Evolutionary conservation across 2,329 filamentous ascomycete genomes (phyloP).

Genomic region (Biscogniauxia sp.): DNA sequence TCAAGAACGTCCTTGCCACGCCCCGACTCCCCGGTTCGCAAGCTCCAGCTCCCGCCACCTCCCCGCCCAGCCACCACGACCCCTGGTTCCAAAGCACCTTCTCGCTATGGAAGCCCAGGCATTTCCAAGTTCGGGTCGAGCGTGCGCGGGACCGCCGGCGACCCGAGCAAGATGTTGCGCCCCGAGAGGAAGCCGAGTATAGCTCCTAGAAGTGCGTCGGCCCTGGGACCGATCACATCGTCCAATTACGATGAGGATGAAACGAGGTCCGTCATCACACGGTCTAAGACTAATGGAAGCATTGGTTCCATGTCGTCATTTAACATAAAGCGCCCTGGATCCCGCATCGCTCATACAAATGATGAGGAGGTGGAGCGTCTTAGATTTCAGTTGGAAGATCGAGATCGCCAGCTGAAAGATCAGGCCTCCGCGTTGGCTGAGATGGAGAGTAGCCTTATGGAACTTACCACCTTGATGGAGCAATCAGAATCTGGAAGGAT

Average conservation of each 20-base stretch:
- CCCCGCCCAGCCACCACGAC: slow-evolving; percentile 57
- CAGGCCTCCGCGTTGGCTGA: slow-evolving; percentile 80
- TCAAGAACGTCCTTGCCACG: slow-evolving; percentile 77
- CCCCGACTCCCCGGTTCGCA: slow-evolving; percentile 81
- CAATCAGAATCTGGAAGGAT: slow-evolving; percentile 45
- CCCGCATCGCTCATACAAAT: slow-evolving; percentile 47
- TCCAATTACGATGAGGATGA: slow-evolving; percentile 57
- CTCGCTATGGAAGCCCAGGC: slow-evolving; percentile 62
- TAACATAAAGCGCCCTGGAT: slow-evolving; percentile 51
- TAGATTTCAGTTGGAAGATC: slow-evolving; percentile 72
- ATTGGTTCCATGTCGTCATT: slow-evolving; percentile 55
- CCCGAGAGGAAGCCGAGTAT: slow-evolving; percentile 50
- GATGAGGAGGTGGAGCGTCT: slow-evolving; percentile 75
- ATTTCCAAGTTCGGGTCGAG: slow-evolving; percentile 63
- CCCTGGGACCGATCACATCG: slow-evolving; percentile 46
- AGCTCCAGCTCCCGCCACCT: slow-evolving; percentile 60
- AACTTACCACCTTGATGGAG: slow-evolving; percentile 64
- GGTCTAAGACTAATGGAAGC: slow-evolving; percentile 53
- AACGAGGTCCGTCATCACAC: slow-evolving; percentile 49
- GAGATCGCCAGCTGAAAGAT: slow-evolving; percentile 83
- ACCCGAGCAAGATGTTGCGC: slow-evolving; percentile 56
- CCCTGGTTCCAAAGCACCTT: slow-evolving; percentile 47
- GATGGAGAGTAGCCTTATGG: slow-evolving; percentile 64
- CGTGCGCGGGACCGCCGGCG: slow-evolving; percentile 58
- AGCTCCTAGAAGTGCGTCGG: slow-evolving; percentile 58